Base-by-base conservation (phyloP, 331 rosid genomes). In the Cydonia oblonga region DNA sequence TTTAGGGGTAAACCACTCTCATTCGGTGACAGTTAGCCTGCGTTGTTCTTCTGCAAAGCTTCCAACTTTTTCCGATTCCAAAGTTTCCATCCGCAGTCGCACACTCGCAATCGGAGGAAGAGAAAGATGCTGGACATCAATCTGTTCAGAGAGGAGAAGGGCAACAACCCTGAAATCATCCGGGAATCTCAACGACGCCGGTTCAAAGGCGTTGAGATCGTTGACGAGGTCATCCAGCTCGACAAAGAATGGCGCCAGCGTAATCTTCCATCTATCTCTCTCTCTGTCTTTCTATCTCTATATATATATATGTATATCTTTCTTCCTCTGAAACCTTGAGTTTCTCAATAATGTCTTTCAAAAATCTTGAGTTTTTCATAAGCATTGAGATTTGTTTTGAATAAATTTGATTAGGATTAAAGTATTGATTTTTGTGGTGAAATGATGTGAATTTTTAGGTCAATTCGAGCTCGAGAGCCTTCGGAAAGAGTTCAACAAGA, bases 121-220 rank as follows among this genome's bases (percentile, higher is more conserved):
- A 7, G 22, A 30, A 16, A 26, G n/a, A 90, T 95, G 99, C 74
- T 95, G 80, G 99, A 95, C 78, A 87, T 95, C 73, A 91, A 91
- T 66, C 81, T 91, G 6, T 91, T 95, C 86, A 70, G 96, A 26
- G 99, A 81, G 66, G 99, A 95, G 66, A 95, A 91, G 82, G 99
- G 97, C 0, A 66, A 75, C 79, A 87, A 91, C 76, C 97, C 99
- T 9, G 90, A 95, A 66, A 66, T 88, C 83, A 87, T 95, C 46
- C 96, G 96, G 25, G 97, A 95, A 80, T 95, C 97, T 11, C 99
- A 86, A 81, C 91, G 93, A 9, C 97, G 97, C 16, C 99, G 99
- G 51, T 88, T 84, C 54, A 88, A 92, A 64, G 72, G 52, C 78
- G 96, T 95, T 25, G 96, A 89, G 14, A 38, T 74, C 26, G 96